Base-by-base conservation (phyloP, 2,329 filamentous ascomycete genomes). In the Colletotrichum somersetense region DNA sequence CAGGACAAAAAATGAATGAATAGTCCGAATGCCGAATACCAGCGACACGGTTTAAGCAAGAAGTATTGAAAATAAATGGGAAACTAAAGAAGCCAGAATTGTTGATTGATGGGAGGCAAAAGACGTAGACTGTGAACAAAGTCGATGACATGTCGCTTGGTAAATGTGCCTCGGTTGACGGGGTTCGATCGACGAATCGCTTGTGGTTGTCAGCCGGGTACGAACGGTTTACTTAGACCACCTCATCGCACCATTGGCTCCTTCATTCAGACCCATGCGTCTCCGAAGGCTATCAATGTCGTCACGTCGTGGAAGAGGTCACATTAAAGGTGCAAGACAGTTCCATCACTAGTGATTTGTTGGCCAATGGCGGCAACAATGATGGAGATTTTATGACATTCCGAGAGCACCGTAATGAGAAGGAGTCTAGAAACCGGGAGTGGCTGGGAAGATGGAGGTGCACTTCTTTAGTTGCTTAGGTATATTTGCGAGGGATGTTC, bases 151-250 rank as follows among this genome's bases (percentile, higher is more conserved):
- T 52, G 57, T 23, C 48, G 46, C n/a, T 56, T 42, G 26, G 42
- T 40, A 30, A 66, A 50, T 42, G 35, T 44, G 23, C 57, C 68
- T 67, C 68, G 68, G 68, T 35, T 67, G 57, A 46, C 38, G 30
- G n/a, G 38, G 35, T 20, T 18, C n/a, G 12, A 61, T 44, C 35
- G 63, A 70, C 48, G 38, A 66, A 70, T 70, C 62, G 40, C 42
- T 55, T 46, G 40, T 61, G 62, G 38, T 55, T 46, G 30, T 42
- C 44, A 61, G 44, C 65, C 35, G 33, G 42, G 30, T 56, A 38
- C 26, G 30, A 33, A 38, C 35, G 63, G 52, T 66, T 44, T 14
- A 40, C 3, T 38, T 52, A 62, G 62, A 59, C 35, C 53, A 44
- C 61, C 26, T 50, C 44, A 30, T 30, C 50, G 62, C 33, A 16